phyloP scores from a whole-genome alignment of 768 basidiomycete genomes.

The Pisolithus orientalis region DNA sequence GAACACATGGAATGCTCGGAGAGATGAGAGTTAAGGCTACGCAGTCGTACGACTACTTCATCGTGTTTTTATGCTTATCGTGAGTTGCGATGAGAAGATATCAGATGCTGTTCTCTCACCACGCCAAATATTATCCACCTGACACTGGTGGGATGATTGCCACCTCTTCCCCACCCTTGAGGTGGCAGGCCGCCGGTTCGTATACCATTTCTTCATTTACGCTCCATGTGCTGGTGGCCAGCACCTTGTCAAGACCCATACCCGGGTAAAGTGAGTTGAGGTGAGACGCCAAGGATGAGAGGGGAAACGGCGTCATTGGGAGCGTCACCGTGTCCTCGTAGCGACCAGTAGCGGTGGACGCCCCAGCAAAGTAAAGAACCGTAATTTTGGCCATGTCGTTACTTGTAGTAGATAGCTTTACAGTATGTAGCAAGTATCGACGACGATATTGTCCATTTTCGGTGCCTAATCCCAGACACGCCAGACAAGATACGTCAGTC shows the following conservation, averaged over 20 bases:
- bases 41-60: neutral
- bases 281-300: slow-evolving; percentile 43
- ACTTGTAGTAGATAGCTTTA: neutral
- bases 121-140: slow-evolving; percentile 45
- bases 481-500: neutral
- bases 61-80: neutral
- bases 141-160: slow-evolving; percentile 80
- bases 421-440: neutral
- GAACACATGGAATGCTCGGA: slow-evolving; percentile 1
- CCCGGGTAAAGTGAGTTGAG: slow-evolving; percentile 52
- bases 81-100: slow-evolving; percentile 4
- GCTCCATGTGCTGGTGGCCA: slow-evolving; percentile 67
- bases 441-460: neutral
- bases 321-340: slow-evolving; percentile 49
- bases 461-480: neutral
- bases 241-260: slow-evolving; percentile 43
- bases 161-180: slow-evolving; percentile 71
- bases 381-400: slow-evolving; percentile 24
- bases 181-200: slow-evolving; percentile 37
- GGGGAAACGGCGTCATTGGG: slow-evolving; percentile 41
- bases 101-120: neutral
- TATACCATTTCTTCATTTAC: slow-evolving; percentile 78
- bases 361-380: slow-evolving; percentile 52
- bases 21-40: neutral
- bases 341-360: slow-evolving; percentile 63